A percentile compares a stretch with the other conserved stretches of the same genome.
phyloP scores from a whole-genome alignment of 2,329 filamentous ascomycete species.

The Ploettnerulaceae sp. region DNA sequence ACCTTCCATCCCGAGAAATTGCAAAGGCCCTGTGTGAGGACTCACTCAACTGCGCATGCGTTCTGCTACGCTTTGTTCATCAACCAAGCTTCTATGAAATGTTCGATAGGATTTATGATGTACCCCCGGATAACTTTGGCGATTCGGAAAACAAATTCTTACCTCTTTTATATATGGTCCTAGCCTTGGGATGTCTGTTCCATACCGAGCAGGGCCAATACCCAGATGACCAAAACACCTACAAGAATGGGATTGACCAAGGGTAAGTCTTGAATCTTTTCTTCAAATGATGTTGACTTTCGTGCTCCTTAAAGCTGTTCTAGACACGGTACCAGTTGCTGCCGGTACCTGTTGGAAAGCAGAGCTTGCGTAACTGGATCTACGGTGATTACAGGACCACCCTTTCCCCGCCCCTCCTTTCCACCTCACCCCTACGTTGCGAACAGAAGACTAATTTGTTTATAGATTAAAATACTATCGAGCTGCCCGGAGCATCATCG shows the following conservation, averaged over 20 bases:
- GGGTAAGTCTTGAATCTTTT: conserved; percentile 40
- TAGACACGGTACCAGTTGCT: too few relatives aligned
- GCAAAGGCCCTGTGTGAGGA: conserved; percentile 51
- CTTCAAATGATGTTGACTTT: background rate
- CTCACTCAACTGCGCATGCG: conserved; percentile 52
- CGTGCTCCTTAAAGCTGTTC: too few relatives aligned
- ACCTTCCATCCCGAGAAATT: conserved; percentile 63
- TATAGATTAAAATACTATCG: conserved; percentile 70
- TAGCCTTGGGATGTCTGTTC: conserved; percentile 72
- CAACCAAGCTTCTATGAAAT: conserved; percentile 74
- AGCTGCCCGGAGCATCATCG: conserved; percentile 60
- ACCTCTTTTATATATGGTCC: conserved; percentile 64
- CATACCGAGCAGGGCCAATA: conserved; percentile 50
- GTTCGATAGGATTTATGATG: conserved; percentile 74
- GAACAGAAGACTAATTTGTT: background rate
- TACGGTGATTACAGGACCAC: too few relatives aligned
- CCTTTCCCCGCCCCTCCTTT: too few relatives aligned
- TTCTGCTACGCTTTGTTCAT: conserved; percentile 67
- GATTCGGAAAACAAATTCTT: conserved; percentile 64
- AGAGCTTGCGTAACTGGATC: too few relatives aligned
- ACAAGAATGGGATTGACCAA: conserved; percentile 50
- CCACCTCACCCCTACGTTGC: too few relatives aligned
- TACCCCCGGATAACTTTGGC: conserved; percentile 55
- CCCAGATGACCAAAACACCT: conserved; percentile 41
- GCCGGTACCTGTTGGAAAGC: too few relatives aligned